Evolutionary conservation across 192 early-diverging fungal genomes (phyloP), one percentile per base, ranked within the genome.

Genomic region (Funneliformis mosseae): DNA sequence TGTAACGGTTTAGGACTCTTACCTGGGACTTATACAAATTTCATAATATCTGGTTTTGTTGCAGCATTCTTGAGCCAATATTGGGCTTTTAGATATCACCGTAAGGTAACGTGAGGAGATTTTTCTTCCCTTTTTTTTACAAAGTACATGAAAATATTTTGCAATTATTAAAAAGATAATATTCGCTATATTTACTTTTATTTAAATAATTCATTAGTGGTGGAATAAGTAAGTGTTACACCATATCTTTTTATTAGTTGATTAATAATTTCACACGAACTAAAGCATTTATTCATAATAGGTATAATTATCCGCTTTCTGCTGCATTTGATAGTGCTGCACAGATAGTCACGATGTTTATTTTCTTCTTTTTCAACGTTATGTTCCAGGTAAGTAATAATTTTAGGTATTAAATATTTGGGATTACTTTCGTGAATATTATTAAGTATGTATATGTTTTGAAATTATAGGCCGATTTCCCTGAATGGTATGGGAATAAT

Each of bases 301-400:
- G 89, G 43, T 92, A 93, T 84, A 94, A 93, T 80, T 94, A 93
- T 82, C 85, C 94, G 25, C 60, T 92, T 7, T 89, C 87, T 7
- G 92, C 92, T 12, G 92, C 91, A 8, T 66, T 92, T 46, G 93
- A 93, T 81, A 84, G 86, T 12, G 92, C 91, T 11, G 81, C 88
- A 9, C 84, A 87, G 1, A 68, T 87, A 14, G 82, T 87, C 59
- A 85, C 82, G 0, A 81, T 88, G 76, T 64, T 87, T 42, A 74
- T 90, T 18, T 87, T 87, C 55, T 82, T 87, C 67, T 83, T 90
- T 90, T 50, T 91, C 80, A 33, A 81, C 87, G 74, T 92, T 90
- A 81, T 82, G 82, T 27, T 48, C 60, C 42, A 50, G 67, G 78
- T 79, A 61, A 68, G 38, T 68, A 45, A 18, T 14, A 0, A 18